Evolutionary conservation across 495 filamentous ascomycete species (phyloP), one percentile per base, ranked within the genome.

Genomic region (Bryoglossum gracile): DNA sequence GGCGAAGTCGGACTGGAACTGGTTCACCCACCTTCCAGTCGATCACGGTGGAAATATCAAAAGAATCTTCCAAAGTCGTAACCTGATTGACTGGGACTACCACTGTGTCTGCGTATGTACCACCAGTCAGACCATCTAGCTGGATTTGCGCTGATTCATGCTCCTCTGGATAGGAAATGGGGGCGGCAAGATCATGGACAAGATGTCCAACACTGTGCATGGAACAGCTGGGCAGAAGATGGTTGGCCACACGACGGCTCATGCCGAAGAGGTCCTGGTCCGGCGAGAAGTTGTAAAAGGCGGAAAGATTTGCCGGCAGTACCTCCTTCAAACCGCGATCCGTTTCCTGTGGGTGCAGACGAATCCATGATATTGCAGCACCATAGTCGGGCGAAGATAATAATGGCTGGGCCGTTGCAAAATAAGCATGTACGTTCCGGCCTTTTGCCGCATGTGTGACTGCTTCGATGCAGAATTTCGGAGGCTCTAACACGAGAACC

Each of bases 1-100:
- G 43, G 8, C 24, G 32, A 16, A 41, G 14, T 8, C 3, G 4
- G 11, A 6, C 6, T 3, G 16, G 18, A 19, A 23, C 38, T 8
- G 6, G 18, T 8, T 41, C 38, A 9, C 6, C 16, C 0, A 61
- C 58, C 8, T 41, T 24, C 1, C 62, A 43, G 22, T 79, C 73
- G 25, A 69, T 54, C 1, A 41, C 5, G 6, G 14, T 11, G 6
- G 3, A 3, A 1, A 36, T 5, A 11, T 11, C 33, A 4, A 8
- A 0, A 36, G 13, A 17, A 13, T 3, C 4, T 16, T 4, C 13
- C 33, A 11, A 13, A 13, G 33, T 35, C 4, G 11, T 13, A 4
- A 35, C 17, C 11, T 35, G 4, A 3, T 11, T 4, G 4, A 35
- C 33, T 3, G 33, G 33, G 3, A 35, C 11, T 3, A 13, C 33